A percentile compares a stretch with the other conserved stretches of the same genome.
These are phyloP conservation scores for Deinandra increscens DNA, from an alignment of 129 eudicot genomes.

Conservation along the genomic window DNA sequence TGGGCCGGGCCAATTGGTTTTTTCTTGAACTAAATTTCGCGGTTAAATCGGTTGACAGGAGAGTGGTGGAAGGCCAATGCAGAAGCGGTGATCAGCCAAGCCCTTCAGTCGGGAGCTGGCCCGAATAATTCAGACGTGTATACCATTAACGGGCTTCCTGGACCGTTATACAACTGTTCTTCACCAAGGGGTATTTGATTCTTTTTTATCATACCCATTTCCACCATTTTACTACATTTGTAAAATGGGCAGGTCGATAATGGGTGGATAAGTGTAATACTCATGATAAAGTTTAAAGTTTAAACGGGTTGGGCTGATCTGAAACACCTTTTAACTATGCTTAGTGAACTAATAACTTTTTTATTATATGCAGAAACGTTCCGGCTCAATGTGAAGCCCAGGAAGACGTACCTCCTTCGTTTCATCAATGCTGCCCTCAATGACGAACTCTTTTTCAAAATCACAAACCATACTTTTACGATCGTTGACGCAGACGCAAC, in stretches of 20 bases:
- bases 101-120: slow-evolving; percentile 64
- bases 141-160: slow-evolving; percentile 67
- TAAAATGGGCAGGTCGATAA: too few species aligned
- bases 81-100: slow-evolving; percentile 69
- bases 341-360: neutral
- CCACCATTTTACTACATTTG: too few species aligned
- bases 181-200: slow-evolving; percentile 18
- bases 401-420: slow-evolving; percentile 41
- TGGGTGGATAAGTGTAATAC: too few species aligned
- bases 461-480: slow-evolving; percentile 54
- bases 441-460: slow-evolving; percentile 45
- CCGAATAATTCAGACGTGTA: slow-evolving; percentile 66
- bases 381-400: slow-evolving; percentile 40
- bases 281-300: too few species aligned
- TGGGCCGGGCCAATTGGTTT: neutral
- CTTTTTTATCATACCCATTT: neutral
- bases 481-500: slow-evolving; percentile 44
- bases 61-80: slow-evolving; percentile 76
- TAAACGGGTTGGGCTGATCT: neutral
- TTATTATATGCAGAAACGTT: slow-evolving; percentile 30
- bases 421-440: slow-evolving; percentile 46
- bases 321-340: neutral
- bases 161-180: slow-evolving; percentile 67
- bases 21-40: neutral
- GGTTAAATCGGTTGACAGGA: slow-evolving; percentile 35